Base-by-base conservation (phyloP, 164 flowering plant species). In the Macadamia tetraphylla region DNA sequence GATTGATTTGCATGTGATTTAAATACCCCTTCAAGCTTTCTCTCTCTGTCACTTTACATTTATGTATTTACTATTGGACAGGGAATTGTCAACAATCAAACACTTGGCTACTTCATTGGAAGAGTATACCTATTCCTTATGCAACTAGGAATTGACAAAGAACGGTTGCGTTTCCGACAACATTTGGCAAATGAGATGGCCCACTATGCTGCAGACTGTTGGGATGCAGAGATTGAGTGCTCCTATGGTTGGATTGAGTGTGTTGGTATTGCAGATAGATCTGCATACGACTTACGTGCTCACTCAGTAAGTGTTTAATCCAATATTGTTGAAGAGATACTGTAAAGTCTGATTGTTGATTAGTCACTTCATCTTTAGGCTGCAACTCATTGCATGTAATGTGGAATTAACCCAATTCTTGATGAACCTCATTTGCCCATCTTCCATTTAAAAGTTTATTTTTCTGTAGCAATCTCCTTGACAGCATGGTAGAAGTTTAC, bases 111-210 rank as follows among this genome's bases (percentile, higher is more conserved):
- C 73, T 92, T 92, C 76, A 90, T 95, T 73, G 97, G 97, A 80
- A 87, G 98, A 67, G 97, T 92, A 6, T 95, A 90, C 74, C 82
- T 90, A 3, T 95, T 95, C 80, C 79, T 95, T 35, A 90, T 97
- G 10, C 64, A 65, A 29, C 91, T 95, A 62, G 99, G 98, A 18
- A 90, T 95, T 62, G 91, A 89, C 75, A 83, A 88, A 68, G 86
- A 89, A 31, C 84, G 99, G 0, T 78, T 94, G 67, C 83, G 98
- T 23, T 94, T 94, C 74, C 81, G 98, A 43, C 99, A 94, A 76
- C 99, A 92, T 74, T 90, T 94, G 63, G 89, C 96, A 44, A 92
- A 94, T 73, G 99, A 94, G 81, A 94, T 94, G 99, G 97, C 99
- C 46, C 98, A 95, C 70, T 95, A 95, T 87, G 98, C 98, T 65